phyloP scores from a whole-genome alignment of 805 yeast species.

The Monosporozyma siamensis region DNA sequence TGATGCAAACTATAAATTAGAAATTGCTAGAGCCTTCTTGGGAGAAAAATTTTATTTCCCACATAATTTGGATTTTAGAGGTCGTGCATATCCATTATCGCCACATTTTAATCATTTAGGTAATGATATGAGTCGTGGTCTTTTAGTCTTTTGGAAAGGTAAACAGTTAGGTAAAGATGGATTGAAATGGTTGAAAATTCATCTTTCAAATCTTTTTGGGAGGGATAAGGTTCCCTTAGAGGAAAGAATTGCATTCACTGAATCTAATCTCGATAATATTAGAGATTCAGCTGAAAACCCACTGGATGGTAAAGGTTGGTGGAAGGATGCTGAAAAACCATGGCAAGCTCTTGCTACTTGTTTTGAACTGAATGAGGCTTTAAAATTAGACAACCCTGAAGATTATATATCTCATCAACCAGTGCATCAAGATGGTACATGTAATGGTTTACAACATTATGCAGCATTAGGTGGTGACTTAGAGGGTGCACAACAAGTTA shows the following conservation, averaged over 20 bases:
- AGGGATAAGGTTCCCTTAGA: slow-evolving; percentile 60
- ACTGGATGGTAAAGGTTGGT: slow-evolving; percentile 47
- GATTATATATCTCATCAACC: slow-evolving; percentile 63
- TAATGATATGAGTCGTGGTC: slow-evolving; percentile 65
- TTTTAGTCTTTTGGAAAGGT: slow-evolving; percentile 71
- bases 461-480: slow-evolving; percentile 82
- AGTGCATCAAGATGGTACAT: slow-evolving; percentile 80
- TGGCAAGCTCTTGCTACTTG: slow-evolving; percentile 74
- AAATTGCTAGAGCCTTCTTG: slow-evolving; percentile 85
- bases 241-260: slow-evolving; percentile 52
- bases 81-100: slow-evolving; percentile 74
- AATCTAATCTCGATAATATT: slow-evolving; percentile 46
- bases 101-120: slow-evolving; percentile 79
- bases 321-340: slow-evolving; percentile 71
- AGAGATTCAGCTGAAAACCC: slow-evolving; percentile 56
- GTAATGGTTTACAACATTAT: slow-evolving; percentile 79
- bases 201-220: slow-evolving; percentile 65
- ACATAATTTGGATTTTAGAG: slow-evolving; percentile 73
- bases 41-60: slow-evolving; percentile 76
- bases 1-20: slow-evolving; percentile 86
- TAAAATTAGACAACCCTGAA: slow-evolving; percentile 52
- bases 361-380: slow-evolving; percentile 55
- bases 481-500: slow-evolving; percentile 77
- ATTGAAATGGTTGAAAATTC: slow-evolving; percentile 65
- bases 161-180: slow-evolving; percentile 56